phyloP scores from a whole-genome alignment of 352 stramenopile species.

The Pythium monospermum region DNA sequence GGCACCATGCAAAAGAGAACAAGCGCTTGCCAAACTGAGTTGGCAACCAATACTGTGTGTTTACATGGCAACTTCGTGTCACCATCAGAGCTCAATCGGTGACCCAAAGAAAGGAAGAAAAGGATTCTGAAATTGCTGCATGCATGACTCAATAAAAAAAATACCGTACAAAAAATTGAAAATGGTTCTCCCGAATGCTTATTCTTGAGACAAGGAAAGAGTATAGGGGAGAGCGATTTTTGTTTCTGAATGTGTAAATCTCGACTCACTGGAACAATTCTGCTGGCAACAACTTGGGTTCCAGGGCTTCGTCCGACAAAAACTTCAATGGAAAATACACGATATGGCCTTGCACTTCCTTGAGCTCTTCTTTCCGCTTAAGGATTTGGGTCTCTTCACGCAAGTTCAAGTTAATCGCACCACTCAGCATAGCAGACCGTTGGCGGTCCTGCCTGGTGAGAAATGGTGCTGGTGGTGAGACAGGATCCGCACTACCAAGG shows the following conservation, averaged over 20 bases:
- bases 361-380: slow-evolving; percentile 57
- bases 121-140: neutral
- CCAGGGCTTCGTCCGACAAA: slow-evolving; percentile 66
- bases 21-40: no score
- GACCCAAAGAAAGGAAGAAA: neutral
- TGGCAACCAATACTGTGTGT: no score
- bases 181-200: no score
- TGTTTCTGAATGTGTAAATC: neutral
- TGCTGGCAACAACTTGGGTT: slow-evolving; percentile 72
- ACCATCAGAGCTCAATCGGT: no score
- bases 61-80: no score
- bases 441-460: slow-evolving; percentile 5
- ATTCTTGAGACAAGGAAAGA: no score
- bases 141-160: no score
- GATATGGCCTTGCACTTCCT: slow-evolving; percentile 69
- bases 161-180: no score
- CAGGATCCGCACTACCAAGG: no score
- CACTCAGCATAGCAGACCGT: slow-evolving; percentile 37
- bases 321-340: slow-evolving; percentile 88
- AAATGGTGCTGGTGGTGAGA: no score
- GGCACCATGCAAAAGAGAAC: no score
- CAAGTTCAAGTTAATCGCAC: slow-evolving; percentile 65
- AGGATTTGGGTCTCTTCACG: slow-evolving; percentile 59
- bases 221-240: no score
- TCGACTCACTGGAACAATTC: slow-evolving; percentile 71